Conservation (phyloP, 768 basidiomycete species). For the Lactifluus volemus region DNA sequence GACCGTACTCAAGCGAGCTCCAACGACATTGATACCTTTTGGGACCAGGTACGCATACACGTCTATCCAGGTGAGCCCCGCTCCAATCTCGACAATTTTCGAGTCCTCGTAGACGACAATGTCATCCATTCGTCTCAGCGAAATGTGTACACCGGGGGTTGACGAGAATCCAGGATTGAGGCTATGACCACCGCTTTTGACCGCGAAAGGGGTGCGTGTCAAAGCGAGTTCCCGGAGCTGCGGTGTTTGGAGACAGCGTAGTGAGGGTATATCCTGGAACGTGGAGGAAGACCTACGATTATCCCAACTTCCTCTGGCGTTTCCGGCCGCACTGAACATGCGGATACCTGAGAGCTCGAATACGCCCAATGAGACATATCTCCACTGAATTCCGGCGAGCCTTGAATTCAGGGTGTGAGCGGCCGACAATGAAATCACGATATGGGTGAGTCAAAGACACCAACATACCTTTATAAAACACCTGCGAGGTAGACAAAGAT, state of each 20-base stretch:
- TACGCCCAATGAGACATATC: constrained; percentile 16
- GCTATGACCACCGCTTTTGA: neutral
- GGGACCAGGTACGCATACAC: neutral
- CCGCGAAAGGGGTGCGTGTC: neutral
- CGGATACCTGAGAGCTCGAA: constrained; percentile 13
- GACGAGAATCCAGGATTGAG: neutral
- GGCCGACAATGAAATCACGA: neutral
- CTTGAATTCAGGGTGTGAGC: neutral
- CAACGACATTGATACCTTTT: neutral
- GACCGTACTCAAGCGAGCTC: neutral
- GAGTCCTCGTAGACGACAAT: neutral
- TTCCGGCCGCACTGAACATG: constrained; percentile 18
- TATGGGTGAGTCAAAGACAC: neutral
- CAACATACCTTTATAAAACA: neutral
- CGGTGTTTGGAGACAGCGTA: neutral
- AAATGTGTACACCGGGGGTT: neutral
- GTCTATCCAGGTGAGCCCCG: neutral
- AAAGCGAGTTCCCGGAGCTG: neutral
- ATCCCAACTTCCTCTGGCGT: constrained; percentile 12
- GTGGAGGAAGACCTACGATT: constrained; percentile 4
- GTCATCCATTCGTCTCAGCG: neutral
- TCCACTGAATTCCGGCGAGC: neutral
- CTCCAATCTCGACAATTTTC: neutral
- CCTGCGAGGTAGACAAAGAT: neutral
- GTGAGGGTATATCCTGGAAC: neutral